Base-by-base conservation (phyloP, 495 filamentous ascomycete species). In the Corynascus novoguineensis region DNA sequence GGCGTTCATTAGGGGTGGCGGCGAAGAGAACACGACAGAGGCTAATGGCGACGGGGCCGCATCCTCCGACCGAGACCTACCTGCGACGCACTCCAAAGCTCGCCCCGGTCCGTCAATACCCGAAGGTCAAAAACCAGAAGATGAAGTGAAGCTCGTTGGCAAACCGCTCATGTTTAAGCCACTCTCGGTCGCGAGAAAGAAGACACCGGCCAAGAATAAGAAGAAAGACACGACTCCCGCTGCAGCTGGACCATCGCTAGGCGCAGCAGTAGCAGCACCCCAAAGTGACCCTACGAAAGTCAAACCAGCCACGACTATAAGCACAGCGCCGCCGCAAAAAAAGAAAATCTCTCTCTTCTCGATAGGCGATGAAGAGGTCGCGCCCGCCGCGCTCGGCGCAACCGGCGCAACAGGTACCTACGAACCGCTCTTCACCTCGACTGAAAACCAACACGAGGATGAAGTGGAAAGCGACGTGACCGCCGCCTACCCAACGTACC, bases 111-210 rank as follows among this genome's bases (percentile, higher is more conserved):
- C 75, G 3, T 69, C 68, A 15, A 73, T 77, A 63, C 73, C 69
- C 0, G 77, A 72, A 24, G 75, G 69, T 3, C 70, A 77, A 60
- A 77, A 74, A 51, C 69, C 75, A n/a, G 76, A 73, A 7, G 75
- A 75, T 21, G 81, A 87, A 46, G 78, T 86, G 12, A 86, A 89
- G 65, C 61, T 87, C 15, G 81, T 85, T 35, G 88, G 86, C 6
- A 92, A 89, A 59, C 79, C 88, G 21, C 82, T 88, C 64, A 90
- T 90, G 82, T 96, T 97, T 71, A 89, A 86, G 67, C 91, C 91
- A 1, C 69, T 96, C 24, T 95, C 90, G 3, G 89, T 95, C 9
- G 79, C 81, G 19, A 75, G 86, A 40, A 87, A 85, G 46, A 87
- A 85, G 53, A 56, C 56, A 28, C 47, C 49, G 3, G 37, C 22